Conservation (phyloP, 495 filamentous ascomycete genomes). For the Penicillium macrosclerotiorum region DNA sequence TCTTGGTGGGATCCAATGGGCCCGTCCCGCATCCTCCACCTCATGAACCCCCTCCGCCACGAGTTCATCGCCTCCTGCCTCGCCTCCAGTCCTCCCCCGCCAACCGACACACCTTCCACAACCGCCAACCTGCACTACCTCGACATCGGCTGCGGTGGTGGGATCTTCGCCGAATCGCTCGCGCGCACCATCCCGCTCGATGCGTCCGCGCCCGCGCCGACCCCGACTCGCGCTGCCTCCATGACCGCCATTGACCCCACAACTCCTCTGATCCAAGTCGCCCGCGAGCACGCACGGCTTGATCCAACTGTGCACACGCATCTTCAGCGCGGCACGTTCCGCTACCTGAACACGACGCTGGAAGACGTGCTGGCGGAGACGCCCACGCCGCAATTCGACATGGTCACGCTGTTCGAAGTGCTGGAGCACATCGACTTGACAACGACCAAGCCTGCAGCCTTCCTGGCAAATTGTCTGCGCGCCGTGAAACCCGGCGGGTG, state of each 20-base stretch:
- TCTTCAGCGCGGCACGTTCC: constrained; percentile 52
- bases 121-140: constrained; percentile 63
- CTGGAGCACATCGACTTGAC: constrained; percentile 74
- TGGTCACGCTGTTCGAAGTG: constrained; percentile 89
- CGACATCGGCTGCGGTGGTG: constrained; percentile 93
- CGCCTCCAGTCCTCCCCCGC: constrained; percentile 33
- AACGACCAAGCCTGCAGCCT: constrained; percentile 58
- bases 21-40: constrained; percentile 85
- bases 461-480: constrained; percentile 64
- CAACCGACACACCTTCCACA: constrained; percentile 3
- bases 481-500: constrained; percentile 88
- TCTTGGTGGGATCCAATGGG: constrained; percentile 98
- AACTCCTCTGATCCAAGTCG: constrained; percentile 72
- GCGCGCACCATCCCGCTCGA: constrained; percentile 58
- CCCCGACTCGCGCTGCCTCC: constrained; percentile 57
- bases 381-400: constrained; percentile 50
- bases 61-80: constrained; percentile 80
- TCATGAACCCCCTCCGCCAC: constrained; percentile 97
- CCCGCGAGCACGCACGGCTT: constrained; percentile 65
- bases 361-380: constrained; percentile 55
- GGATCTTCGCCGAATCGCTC: constrained; percentile 92
- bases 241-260: constrained; percentile 88
- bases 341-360: constrained; percentile 68
- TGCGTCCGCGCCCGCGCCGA: constrained; percentile 47
- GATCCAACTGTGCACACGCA: constrained; percentile 58